Evolutionary conservation across 1,284 basidiomycete species (phyloP), one percentile per base, ranked within the genome.

Genomic region (Cutaneotrichosporon sp.): DNA sequence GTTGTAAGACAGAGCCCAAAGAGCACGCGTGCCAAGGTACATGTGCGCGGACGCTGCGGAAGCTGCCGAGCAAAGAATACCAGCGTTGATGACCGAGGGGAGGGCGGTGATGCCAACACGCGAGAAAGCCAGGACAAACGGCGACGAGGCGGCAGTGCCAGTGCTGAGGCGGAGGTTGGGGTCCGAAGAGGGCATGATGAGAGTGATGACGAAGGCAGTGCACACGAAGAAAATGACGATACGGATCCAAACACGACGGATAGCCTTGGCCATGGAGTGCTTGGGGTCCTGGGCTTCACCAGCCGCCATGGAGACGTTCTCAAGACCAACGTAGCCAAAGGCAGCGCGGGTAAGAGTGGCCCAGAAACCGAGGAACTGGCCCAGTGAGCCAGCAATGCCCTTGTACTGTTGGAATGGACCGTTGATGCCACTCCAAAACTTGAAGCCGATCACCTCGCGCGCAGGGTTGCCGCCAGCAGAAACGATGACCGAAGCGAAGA

Each of bases 201-300:
- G 76, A 40, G 88, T 88, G 56, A 91, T 86, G 56, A 89, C 74
- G 47, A 80, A 73, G 41, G 72, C 68, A 40, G 75, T 75, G 53
- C 73, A 76, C 60, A 88, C 82, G 76, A 90, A 92, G 72, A 92
- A 80, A 57, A 80, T 59, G 36, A 77, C 78, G 61, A 93, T 88
- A 66, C 86, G 84, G 60, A 84, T 77, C 72, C 85, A 87, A 20
- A 91, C 87, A 40, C 85, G 79, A 56, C 80, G 79, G 72, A 86
- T 84, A 2, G 88, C 88, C 66, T 84, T 86, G 44, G 83, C 79
- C 55, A 92, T 84, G 65, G 87, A 88, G 26, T 82, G 80, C 46
- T 86, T 81, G 2, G 88, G 88, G 67, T 81, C 86, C 54, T 62
- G 58, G 49, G 73, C 69, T 58, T 77, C 76, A 26, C 69, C 76